phyloP scores from a whole-genome alignment of 1,284 basidiomycete genomes.

The Trametes pubescens region DNA sequence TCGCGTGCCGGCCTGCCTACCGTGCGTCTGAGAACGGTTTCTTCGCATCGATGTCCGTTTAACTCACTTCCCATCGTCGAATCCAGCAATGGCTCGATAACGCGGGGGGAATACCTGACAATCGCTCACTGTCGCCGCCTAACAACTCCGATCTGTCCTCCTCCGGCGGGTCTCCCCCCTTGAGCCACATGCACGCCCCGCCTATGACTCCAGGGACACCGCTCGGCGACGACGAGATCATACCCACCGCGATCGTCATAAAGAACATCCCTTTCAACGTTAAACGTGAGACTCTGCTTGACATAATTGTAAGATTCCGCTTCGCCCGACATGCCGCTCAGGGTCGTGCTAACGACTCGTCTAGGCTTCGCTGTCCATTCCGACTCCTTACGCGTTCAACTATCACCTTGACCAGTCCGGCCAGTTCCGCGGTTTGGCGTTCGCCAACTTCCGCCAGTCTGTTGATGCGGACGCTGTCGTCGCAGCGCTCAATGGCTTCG shows the following conservation, averaged over 20 bases:
- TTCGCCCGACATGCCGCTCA: conserved; percentile 22
- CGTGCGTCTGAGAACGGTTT: conserved; percentile 52
- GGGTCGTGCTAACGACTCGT: conserved; percentile 7
- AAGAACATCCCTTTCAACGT: conserved; percentile 99
- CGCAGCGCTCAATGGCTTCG: conserved; percentile 93
- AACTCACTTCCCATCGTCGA: conserved; percentile 19
- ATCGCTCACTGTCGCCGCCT: conserved; percentile 82
- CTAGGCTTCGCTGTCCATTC: conserved; percentile 91
- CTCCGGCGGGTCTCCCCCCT: conserved; percentile 78
- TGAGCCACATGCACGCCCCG: conserved; percentile 60
- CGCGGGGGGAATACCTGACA: conserved; percentile 58
- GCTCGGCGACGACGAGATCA: conserved; percentile 87
- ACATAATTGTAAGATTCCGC: conserved; percentile 83
- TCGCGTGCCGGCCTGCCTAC: conserved; percentile 72
- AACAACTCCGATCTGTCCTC: conserved; percentile 88
- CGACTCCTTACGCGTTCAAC: conserved; percentile 99
- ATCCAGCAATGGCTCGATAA: conserved; percentile 83
- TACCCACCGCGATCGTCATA: conserved; percentile 99
- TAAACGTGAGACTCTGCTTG: conserved; percentile 93
- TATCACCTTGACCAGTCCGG: conserved; percentile 96
- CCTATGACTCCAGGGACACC: conserved; percentile 58
- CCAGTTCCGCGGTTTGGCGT: conserved; percentile 96
- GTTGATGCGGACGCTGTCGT: conserved; percentile 96
- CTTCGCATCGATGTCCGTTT: conserved; percentile 31
- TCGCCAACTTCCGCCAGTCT: conserved; percentile 96